Base-by-base conservation (phyloP, 805 yeast genomes). In the Teunomyces panamensis region DNA sequence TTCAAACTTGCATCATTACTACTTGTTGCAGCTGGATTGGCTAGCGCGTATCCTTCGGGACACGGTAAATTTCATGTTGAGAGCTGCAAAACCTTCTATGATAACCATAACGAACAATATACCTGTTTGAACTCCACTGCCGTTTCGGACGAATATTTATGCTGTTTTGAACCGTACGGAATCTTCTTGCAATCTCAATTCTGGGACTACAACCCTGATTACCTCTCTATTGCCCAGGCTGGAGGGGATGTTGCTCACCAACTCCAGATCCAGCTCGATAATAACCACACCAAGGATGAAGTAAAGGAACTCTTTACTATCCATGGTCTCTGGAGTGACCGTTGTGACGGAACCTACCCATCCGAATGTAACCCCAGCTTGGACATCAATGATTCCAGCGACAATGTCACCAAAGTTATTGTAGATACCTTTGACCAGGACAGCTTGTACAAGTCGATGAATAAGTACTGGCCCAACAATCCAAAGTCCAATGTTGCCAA, bases 271-370 rank as follows among this genome's bases (percentile, higher is more conserved):
- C 29, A 16, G 24, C 32, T 30, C 41, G 29, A 16, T 27, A n/a
- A 36, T 11, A 44, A 30, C 45, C 11, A 10, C 32, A 35, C 39
- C 33, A 37, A 37, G 41, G 41, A 37, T 16, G 45, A 33, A 4
- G 42, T 64, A 20, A 57, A 58, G 33, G 64, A 68, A 35, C 57
- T 65, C 7, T 73, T 71, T 53, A 73, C 77, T n/a, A 58, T 73
- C 39, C 77, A 73, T 49, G 77, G 77, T 2, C 62, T 71, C 39
- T 72, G 77, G 77, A 74, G 72, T 9, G 75, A 73, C 48, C 60
- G 63, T 44, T 72, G 76, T 49, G 69, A 71, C 47, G 75, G 75
- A 3, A 56, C 66, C 2, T 73, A 68, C 51, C 58, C 55, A 47
- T 73, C 64, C 49, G 67, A 66, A 49, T 71, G 77, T 56, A 59